Evolutionary conservation across 179 eudicot species (phyloP).

Genomic region (Patellifolia procumbens): DNA sequence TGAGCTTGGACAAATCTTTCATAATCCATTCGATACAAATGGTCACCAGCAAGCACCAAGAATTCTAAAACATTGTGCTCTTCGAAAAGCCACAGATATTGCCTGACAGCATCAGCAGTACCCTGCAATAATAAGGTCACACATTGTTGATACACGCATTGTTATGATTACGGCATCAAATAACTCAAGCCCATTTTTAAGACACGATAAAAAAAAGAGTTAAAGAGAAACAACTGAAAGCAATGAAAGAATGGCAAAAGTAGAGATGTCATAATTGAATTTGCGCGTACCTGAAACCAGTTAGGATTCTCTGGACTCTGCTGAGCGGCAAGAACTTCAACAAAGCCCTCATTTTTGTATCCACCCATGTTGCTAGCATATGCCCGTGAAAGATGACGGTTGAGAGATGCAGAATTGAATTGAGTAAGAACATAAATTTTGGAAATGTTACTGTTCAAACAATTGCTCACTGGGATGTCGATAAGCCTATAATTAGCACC

Average conservation of each 20-base stretch:
- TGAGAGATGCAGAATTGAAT: conserved; percentile 91
- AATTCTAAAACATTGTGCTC: conserved; percentile 85
- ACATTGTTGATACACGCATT: not conserved
- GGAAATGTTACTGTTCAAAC: conserved; percentile 86
- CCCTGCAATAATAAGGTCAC: conserved; percentile 50
- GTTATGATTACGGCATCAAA: not conserved
- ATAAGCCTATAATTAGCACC: conserved; percentile 92
- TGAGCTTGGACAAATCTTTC: conserved; percentile 95
- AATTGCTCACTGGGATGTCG: conserved; percentile 95
- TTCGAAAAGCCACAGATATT: conserved; percentile 87
- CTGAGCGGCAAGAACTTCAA: conserved; percentile 97
- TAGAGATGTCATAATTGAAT: not conserved
- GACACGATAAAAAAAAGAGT: no score
- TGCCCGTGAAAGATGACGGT: conserved; percentile 87
- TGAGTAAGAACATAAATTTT: conserved; percentile 93
- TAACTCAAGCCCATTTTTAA: not conserved
- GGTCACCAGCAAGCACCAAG: conserved; percentile 92
- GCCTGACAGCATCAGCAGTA: conserved; percentile 95
- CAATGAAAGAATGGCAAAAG: not conserved
- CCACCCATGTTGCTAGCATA: conserved; percentile 94
- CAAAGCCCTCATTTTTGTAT: conserved; percentile 94
- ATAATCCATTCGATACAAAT: conserved; percentile 95
- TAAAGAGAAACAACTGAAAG: not conserved
- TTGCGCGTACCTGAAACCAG: conserved; percentile 80
- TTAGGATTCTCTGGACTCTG: conserved; percentile 95